phyloP scores from a whole-genome alignment of 805 yeast genomes.

The Saturnispora sanitii region DNA sequence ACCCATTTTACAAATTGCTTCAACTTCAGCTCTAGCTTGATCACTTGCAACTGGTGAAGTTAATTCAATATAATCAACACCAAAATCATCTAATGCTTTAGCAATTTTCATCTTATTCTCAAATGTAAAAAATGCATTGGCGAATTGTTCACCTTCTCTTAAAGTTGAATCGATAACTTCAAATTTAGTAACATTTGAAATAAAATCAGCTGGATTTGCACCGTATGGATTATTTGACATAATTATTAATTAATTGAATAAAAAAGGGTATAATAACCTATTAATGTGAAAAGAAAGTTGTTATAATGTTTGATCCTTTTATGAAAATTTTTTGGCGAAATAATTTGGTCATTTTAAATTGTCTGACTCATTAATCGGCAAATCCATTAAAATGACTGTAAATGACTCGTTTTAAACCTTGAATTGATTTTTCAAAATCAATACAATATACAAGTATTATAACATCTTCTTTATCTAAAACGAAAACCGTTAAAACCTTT shows the following conservation, averaged over 20 bases:
- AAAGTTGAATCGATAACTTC: slow-evolving; percentile 48
- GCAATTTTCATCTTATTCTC: slow-evolving; percentile 51
- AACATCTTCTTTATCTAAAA: no score
- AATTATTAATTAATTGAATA: neutral
- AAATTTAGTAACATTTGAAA: slow-evolving; percentile 45
- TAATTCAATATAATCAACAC: slow-evolving; percentile 51
- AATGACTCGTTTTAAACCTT: no score
- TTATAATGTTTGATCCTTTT: neutral
- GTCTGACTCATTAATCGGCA: slow-evolving; percentile 3
- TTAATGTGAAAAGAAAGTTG: neutral
- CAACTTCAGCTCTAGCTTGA: slow-evolving; percentile 48
- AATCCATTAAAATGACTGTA: no score
- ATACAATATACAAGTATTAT: no score
- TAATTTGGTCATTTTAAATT: neutral
- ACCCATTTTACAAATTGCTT: slow-evolving; percentile 49
- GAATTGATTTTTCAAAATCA: no score
- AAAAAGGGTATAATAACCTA: neutral
- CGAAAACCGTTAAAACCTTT: no score
- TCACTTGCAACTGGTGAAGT: slow-evolving; percentile 54
- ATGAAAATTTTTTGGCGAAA: neutral
- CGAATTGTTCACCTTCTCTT: slow-evolving; percentile 58
- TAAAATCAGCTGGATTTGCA: slow-evolving; percentile 47
- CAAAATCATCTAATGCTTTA: slow-evolving; percentile 50
- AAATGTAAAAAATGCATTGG: slow-evolving; percentile 49
- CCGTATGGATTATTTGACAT: slow-evolving; percentile 41